phyloP scores from a whole-genome alignment of 495 filamentous ascomycete genomes.

The Aspergillus baeticus region DNA sequence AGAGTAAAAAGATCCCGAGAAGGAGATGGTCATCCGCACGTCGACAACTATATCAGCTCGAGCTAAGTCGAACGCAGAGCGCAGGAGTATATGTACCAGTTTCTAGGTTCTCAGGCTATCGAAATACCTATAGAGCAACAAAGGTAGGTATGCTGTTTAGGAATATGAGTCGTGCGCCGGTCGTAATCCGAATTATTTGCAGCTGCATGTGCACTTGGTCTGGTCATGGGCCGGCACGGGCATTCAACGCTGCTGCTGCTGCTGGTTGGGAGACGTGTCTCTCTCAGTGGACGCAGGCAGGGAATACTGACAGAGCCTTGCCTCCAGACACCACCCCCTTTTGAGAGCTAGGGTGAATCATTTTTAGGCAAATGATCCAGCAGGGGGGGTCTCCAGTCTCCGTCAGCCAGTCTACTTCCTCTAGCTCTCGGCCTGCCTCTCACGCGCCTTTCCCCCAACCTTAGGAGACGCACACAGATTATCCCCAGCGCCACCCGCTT shows the following conservation, averaged over 20 bases:
- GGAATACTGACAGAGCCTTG: too few relatives aligned
- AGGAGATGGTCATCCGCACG: too few relatives aligned
- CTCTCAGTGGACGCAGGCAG: not conserved
- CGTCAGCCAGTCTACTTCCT: not conserved
- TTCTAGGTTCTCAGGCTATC: too few relatives aligned
- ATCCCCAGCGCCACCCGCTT: not conserved
- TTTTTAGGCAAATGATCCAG: not conserved
- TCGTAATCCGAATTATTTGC: conserved; percentile 5
- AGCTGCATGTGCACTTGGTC: conserved; percentile 5
- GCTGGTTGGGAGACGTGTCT: not conserved
- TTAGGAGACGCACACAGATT: not conserved
- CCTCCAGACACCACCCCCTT: too few relatives aligned
- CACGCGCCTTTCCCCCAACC: not conserved
- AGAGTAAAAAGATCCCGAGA: too few relatives aligned
- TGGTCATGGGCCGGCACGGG: not conserved
- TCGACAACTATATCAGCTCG: too few relatives aligned
- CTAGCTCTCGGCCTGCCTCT: not conserved
- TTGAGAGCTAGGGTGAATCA: too few relatives aligned
- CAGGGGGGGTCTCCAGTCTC: not conserved
- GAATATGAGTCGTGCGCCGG: not conserved
- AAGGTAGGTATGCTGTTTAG: not conserved
- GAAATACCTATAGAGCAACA: not conserved
- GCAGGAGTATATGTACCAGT: too few relatives aligned
- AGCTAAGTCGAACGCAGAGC: too few relatives aligned
- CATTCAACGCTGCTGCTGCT: not conserved